Evolutionary conservation across 108 stramenopile species (phyloP).

Genomic region (Poteriospumella lacustris): DNA sequence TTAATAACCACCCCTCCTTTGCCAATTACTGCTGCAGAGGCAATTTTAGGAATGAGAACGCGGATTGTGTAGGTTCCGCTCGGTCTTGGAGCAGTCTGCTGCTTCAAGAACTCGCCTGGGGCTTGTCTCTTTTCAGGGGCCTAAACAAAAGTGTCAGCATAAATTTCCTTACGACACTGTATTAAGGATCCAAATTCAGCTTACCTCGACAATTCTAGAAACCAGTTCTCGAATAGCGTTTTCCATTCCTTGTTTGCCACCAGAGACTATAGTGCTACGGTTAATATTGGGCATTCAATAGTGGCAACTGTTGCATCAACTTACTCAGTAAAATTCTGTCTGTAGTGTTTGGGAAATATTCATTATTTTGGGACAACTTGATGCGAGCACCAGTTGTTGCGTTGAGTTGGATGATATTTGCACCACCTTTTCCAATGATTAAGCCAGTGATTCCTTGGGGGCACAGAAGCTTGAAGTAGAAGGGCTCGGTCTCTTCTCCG

Average conservation of each 20-base stretch:
- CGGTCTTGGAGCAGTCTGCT: no score
- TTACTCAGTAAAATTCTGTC: not conserved
- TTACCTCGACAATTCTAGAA: not conserved
- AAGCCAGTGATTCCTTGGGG: not conserved
- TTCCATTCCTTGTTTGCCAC: not conserved
- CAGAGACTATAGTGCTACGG: not conserved
- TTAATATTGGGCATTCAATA: not conserved
- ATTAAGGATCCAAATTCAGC: no score
- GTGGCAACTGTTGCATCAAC: not conserved
- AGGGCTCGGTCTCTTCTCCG: not conserved
- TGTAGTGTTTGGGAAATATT: not conserved
- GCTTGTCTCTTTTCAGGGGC: no score
- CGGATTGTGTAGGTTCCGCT: not conserved
- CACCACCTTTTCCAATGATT: not conserved
- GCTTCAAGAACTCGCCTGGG: no score
- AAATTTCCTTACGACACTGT: no score
- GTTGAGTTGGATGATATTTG: not conserved
- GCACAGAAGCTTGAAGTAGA: not conserved
- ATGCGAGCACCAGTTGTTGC: not conserved
- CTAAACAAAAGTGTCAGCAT: no score
- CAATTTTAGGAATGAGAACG: not conserved
- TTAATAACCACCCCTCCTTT: not conserved
- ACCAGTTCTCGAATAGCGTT: not conserved
- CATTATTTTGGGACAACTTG: slow-evolving; percentile 5
- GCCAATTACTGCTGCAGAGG: not conserved